These are phyloP conservation scores for Trametes elegans DNA, from an alignment of 768 basidiomycete species.

Conservation along the genomic window DNA sequence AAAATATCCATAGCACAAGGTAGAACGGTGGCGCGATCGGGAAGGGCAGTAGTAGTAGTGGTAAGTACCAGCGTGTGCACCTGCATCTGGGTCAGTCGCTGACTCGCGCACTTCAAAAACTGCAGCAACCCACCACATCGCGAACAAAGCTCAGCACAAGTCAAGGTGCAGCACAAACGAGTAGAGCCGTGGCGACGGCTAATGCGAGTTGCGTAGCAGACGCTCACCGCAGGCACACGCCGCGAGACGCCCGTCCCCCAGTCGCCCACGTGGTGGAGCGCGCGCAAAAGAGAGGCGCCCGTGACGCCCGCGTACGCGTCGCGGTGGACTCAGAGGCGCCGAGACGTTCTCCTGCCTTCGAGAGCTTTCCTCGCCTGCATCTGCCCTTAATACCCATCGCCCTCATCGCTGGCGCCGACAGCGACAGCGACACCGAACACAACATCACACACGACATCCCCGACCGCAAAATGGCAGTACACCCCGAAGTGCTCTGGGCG, in stretches of 20 bases:
- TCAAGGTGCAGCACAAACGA: too few relatives aligned
- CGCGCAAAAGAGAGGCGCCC: background rate
- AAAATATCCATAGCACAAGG: constrained; percentile 71
- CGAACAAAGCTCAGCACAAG: background rate
- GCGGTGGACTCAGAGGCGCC: background rate
- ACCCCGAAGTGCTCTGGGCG: constrained; percentile 94
- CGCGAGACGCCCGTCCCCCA: background rate
- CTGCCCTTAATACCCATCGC: constrained; percentile 17
- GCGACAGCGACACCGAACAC: constrained; percentile 20
- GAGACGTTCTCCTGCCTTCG: constrained; percentile 28
- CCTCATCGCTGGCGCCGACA: constrained; percentile 15
- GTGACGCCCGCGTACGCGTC: background rate
- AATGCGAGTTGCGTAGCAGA: background rate
- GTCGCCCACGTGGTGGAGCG: background rate
- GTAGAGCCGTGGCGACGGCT: background rate
- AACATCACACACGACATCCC: constrained; percentile 4
- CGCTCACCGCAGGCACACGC: too few relatives aligned
- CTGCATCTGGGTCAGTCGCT: constrained; percentile 33
- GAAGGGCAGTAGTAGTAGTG: constrained; percentile 70
- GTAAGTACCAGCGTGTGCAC: constrained; percentile 88
- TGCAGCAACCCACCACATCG: constrained; percentile 55
- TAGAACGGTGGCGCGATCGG: constrained; percentile 83
- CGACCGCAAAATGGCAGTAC: constrained; percentile 39
- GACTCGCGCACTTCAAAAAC: background rate
- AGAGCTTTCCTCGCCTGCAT: constrained; percentile 24